Conservation (phyloP, 345 rosid genomes). For the Psidium guajava region DNA sequence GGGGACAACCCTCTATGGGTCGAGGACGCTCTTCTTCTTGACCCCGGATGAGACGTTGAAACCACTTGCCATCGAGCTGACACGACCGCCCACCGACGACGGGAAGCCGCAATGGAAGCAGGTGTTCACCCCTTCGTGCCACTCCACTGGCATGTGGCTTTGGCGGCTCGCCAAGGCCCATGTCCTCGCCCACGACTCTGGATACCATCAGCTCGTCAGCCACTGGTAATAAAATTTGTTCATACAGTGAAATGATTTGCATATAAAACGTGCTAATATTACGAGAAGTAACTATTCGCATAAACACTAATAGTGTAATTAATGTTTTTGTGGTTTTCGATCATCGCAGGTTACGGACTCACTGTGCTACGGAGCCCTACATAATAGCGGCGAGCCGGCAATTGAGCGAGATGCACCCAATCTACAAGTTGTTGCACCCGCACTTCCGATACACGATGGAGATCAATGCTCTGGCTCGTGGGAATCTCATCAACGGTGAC, state of each 20-base stretch:
- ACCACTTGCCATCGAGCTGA: constrained; percentile 56
- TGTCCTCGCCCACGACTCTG: constrained; percentile 49
- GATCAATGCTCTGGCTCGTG: constrained; percentile 65
- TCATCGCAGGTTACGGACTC: constrained; percentile 53
- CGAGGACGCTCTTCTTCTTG: constrained; percentile 55
- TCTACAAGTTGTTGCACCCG: constrained; percentile 44
- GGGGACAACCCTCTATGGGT: constrained; percentile 44
- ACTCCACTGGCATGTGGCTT: constrained; percentile 47
- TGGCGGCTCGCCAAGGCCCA: constrained; percentile 76
- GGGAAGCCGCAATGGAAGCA: constrained; percentile 58
- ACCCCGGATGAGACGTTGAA: constrained; percentile 36
- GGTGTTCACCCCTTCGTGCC: constrained; percentile 28
- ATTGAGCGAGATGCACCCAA: constrained; percentile 63
- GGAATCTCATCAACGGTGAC: constrained; percentile 31
- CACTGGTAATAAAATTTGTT: constrained; percentile 38
- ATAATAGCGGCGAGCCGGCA: constrained; percentile 60
- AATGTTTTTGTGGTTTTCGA: neutral
- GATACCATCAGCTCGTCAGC: constrained; percentile 56
- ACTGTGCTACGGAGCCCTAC: constrained; percentile 53
- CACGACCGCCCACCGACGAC: constrained; percentile 31
- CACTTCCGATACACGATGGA: constrained; percentile 77
- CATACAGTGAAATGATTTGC: too few species aligned
- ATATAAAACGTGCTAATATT: too few species aligned
- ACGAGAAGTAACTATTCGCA: neutral
- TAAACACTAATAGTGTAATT: neutral